phyloP scores from a whole-genome alignment of 2,329 filamentous ascomycete species.

The Clarireedia hainanense region DNA sequence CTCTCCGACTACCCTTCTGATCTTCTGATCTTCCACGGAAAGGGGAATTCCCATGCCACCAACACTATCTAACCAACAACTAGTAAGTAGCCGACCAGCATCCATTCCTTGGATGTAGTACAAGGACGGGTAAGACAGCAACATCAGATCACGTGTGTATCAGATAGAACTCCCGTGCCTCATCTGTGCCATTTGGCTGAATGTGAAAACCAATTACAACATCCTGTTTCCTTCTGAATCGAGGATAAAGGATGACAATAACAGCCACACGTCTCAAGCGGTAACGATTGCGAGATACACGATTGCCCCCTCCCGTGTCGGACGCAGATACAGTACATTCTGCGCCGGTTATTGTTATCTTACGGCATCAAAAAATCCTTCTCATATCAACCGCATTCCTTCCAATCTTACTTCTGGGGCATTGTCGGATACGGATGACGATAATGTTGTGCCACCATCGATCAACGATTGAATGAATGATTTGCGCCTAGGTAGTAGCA shows the following conservation, averaged over 20 bases:
- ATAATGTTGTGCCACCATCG: background rate
- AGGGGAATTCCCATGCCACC: too few species aligned
- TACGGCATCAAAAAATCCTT: background rate
- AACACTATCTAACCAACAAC: too few species aligned
- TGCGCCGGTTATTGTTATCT: background rate
- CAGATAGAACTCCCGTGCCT: background rate
- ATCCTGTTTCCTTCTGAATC: background rate
- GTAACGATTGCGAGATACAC: background rate
- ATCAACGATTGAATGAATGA: too few species aligned
- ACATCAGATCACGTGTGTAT: background rate
- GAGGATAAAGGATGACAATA: background rate
- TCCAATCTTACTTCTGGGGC: background rate
- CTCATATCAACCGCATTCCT: background rate
- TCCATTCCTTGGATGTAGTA: too few species aligned
- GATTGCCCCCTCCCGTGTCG: constrained; percentile 1
- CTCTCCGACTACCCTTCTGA: too few species aligned
- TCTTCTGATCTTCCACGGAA: too few species aligned
- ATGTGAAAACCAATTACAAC: background rate
- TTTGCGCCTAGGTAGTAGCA: background rate
- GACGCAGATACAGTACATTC: background rate
- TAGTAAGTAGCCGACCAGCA: too few species aligned
- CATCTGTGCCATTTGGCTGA: background rate
- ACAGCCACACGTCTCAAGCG: too few species aligned
- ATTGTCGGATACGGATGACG: background rate
- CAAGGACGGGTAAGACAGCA: too few species aligned